Base-by-base conservation (phyloP, 2,329 filamentous ascomycete species). In the Colletotrichum eremochloae region DNA sequence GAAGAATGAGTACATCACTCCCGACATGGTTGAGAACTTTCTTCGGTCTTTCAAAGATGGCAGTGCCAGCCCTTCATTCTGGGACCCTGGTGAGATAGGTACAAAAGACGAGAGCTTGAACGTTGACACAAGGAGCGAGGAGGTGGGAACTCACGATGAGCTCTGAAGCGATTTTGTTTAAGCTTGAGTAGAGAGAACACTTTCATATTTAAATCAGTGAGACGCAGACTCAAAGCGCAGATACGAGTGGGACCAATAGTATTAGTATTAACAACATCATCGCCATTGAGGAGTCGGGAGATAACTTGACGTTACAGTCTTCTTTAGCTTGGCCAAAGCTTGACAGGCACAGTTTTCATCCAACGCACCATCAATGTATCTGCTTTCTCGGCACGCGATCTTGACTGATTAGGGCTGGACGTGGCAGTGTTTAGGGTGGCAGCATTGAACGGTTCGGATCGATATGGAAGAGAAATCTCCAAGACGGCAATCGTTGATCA, bases 1-100 rank as follows among this genome's bases (percentile, higher is more conserved):
- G 31, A 64, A 33, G 18, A 68, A 55, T 18, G 44, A 62, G 3
- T 33, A 65, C 20, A 63, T 74, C 20, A 65, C 57, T 3, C n/a
- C 65, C 5, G 69, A 62, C 18, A 33, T 72, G 24, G 69, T 74
- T 2, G 69, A 65, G 15, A 48, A 24, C 12, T 73, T 67, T 33
- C 2, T 71, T 50, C 48, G 29, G 6, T 61, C 56, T 3, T 50
- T 61, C 9, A 56, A 12, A 3, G 20, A 56, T n/a, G 63, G 56
- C 6, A 29, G 5, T 24, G 40, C 48, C 12, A 31, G 11, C 31
- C 68, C 68, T 24, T 46, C 63, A 1, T 61, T 66, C n/a, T 40
- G 33, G 20, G 33, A 50, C 9, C 36, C 20, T 58, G n/a, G 2
- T 15, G 18, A 38, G 9, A 9, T 18, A 7, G 57, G 15, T 2